Percentiles rank a stretch among this genome's conserved stretches.
Conservation (phyloP, 345 rosid species). For the Erucastrum elatum region DNA sequence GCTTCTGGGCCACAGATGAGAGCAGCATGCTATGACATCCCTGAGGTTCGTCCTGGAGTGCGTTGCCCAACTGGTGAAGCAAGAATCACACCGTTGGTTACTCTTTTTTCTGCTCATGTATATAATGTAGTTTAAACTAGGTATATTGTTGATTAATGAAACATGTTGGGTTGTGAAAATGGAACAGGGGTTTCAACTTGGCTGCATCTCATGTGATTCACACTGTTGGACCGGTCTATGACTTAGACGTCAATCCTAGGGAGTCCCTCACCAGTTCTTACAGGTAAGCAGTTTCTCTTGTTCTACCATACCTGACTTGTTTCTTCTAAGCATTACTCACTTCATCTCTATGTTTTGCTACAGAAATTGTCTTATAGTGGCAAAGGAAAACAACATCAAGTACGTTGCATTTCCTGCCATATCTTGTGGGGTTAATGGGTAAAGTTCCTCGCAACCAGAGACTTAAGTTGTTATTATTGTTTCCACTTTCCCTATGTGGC, state of each 20-base stretch:
- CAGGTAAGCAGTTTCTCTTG: constrained; percentile 44
- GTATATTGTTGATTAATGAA: constrained; percentile 10
- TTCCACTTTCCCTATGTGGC: neutral
- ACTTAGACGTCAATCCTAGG: constrained; percentile 50
- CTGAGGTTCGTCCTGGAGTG: constrained; percentile 61
- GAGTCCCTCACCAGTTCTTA: constrained; percentile 59
- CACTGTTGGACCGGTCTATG: constrained; percentile 80
- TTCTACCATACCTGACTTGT: neutral
- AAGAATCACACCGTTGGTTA: constrained; percentile 68
- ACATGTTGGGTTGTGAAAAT: constrained; percentile 14
- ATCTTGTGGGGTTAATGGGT: constrained; percentile 75
- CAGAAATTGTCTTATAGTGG: constrained; percentile 69
- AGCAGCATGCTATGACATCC: constrained; percentile 68
- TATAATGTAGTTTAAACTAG: neutral
- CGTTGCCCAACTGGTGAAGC: constrained; percentile 91
- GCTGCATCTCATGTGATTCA: constrained; percentile 73
- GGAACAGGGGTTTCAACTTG: constrained; percentile 72
- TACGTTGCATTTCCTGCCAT: constrained; percentile 88
- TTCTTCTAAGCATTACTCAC: neutral
- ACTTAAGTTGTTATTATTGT: neutral
- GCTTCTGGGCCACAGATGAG: constrained; percentile 77
- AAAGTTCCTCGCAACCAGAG: constrained; percentile 21
- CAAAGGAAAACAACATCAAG: constrained; percentile 66
- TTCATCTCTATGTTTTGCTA: constrained; percentile 25
- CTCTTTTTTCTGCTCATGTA: neutral